These are phyloP conservation scores for Posidonia australis DNA, from an alignment of 106 monocot genomes.

Conservation along the genomic window DNA sequence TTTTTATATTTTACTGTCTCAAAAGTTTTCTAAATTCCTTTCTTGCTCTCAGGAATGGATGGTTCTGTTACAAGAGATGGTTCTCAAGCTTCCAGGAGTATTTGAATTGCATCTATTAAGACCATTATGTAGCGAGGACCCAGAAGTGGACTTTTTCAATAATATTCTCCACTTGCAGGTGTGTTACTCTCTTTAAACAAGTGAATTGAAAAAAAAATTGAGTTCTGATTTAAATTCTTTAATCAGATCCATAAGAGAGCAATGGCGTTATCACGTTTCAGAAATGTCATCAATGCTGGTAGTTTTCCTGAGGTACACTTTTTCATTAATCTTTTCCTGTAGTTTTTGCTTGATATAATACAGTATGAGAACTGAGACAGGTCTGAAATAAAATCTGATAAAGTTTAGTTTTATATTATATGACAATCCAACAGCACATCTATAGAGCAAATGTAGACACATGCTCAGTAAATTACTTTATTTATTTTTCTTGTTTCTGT, in stretches of 20 bases:
- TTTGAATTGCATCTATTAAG: slow-evolving; percentile 38
- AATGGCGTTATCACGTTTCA: slow-evolving; percentile 67
- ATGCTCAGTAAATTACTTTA: no score
- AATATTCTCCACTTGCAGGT: slow-evolving; percentile 95
- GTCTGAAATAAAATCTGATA: no score
- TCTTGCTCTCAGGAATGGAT: slow-evolving; percentile 71
- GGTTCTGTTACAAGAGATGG: slow-evolving; percentile 57
- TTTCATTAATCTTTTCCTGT: neutral
- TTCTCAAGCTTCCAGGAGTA: slow-evolving; percentile 47
- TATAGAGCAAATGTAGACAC: no score
- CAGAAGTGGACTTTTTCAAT: slow-evolving; percentile 77
- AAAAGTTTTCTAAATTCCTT: neutral
- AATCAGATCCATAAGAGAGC: slow-evolving; percentile 53
- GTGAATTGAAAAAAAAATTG: neutral
- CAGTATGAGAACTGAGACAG: no score
- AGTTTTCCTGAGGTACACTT: slow-evolving; percentile 59
- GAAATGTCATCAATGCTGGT: slow-evolving; percentile 34
- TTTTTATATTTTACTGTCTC: neutral
- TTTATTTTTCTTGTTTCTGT: no score
- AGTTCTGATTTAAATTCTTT: neutral
- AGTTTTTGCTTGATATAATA: no score
- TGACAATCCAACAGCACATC: no score
- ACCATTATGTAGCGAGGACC: slow-evolving; percentile 54
- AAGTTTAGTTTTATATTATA: no score
- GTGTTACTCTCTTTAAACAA: neutral